A percentile compares a stretch with the other conserved stretches of the same genome.
These are phyloP conservation scores for Phyllosticta paracitricarpa DNA, from an alignment of 2,329 filamentous ascomycete genomes.

Conservation along the genomic window DNA sequence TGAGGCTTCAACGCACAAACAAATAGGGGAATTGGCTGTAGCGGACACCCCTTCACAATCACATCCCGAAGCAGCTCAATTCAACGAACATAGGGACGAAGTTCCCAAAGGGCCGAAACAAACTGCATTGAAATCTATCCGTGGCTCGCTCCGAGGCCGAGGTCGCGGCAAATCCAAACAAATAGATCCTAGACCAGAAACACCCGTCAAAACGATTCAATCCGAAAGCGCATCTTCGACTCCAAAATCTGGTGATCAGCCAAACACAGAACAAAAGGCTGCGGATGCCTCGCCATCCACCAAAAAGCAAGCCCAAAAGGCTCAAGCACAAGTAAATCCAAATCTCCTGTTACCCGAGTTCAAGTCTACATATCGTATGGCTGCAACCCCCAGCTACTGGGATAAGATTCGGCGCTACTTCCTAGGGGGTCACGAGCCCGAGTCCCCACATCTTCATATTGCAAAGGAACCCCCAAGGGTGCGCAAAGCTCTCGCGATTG, in stretches of 20 bases:
- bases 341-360: constrained; percentile 66
- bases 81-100: constrained; percentile 32
- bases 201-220: constrained; percentile 20
- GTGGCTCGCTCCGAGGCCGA: constrained; percentile 13
- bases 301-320: constrained; percentile 16
- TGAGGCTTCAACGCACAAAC: constrained; percentile 48
- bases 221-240: constrained; percentile 17
- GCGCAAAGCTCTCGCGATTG: constrained; percentile 81
- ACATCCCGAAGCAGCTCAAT: constrained; percentile 41
- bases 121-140: constrained; percentile 12
- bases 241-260: constrained; percentile 7
- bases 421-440: constrained; percentile 39
- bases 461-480: constrained; percentile 60
- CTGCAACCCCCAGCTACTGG: constrained; percentile 36
- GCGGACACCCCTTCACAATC: constrained; percentile 41
- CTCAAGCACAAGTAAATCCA: constrained; percentile 29
- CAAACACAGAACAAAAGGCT: constrained; percentile 18
- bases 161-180: constrained; percentile 16
- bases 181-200: constrained; percentile 28
- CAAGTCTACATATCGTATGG: constrained; percentile 50
- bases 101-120: constrained; percentile 14
- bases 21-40: constrained; percentile 41
- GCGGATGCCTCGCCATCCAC: constrained; percentile 17
- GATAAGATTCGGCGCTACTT: constrained; percentile 32
- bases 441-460: constrained; percentile 59